Evolutionary conservation across 164 flowering plant species (phyloP), one percentile per base, ranked within the genome.

Genomic region (Nymphaea colorata): DNA sequence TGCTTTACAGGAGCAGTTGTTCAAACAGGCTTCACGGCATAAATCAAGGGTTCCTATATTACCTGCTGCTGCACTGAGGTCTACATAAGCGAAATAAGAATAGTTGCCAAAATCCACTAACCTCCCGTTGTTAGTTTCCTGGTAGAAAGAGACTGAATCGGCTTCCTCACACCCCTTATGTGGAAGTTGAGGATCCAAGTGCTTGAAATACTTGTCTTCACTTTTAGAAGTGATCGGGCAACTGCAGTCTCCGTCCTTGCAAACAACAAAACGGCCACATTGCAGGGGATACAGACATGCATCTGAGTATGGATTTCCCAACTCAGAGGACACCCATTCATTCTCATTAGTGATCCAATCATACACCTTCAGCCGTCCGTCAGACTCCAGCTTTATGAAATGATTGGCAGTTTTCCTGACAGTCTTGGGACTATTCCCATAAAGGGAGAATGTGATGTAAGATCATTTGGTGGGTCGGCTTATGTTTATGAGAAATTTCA

Each of bases 11-110:
- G 68, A 53, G 41, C 62, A 53, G 61, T 41, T 70, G 18, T 42
- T 41, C 63, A 64, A 43, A 43, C 72, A 70, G 15, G 68, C 61
- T 59, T 61, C 51, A 41, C 60, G 18, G 62, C 67, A 57, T 51
- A 2, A 8, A 51, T 51, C 12, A 2, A 51, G 12, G 3, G 12
- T 51, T 51, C 7, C 12, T 8, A 51, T 7, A 51, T 51, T 3
- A 14, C 55, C 12, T 51, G 55, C 55, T 2, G 55, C 4, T 7
- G 55, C 55, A 2, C 12, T 51, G 55, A 51, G 55, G 12, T 51
- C 55, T 7, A 51, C 55, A 51, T 51, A 4, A 51, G 7, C 12
- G 6, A 51, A 51, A 14, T 51, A 4, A 51, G 55, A 51, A 51
- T 51, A 51, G 55, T 51, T 8, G 12, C 55, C 7, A 14, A 51